Percentiles rank a stretch among this genome's conserved stretches.
Evolutionary conservation across 345 rosid genomes (phyloP).

Genomic region (Corchorus olitorius): DNA sequence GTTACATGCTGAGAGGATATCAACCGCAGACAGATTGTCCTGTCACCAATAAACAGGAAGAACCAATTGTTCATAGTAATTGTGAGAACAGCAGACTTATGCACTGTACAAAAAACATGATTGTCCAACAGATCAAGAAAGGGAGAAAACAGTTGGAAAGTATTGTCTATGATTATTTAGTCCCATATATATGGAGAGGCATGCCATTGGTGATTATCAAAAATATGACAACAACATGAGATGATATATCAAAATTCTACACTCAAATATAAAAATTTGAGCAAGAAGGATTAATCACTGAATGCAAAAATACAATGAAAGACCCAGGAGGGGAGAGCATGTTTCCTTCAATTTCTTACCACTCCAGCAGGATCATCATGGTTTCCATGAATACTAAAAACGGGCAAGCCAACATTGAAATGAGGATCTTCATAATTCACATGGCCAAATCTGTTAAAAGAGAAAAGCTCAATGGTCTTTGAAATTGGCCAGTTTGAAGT

Average conservation of each 20-base stretch:
- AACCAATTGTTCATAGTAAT: constrained; percentile 15
- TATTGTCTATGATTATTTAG: neutral
- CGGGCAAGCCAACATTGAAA: constrained; percentile 96
- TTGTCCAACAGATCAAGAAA: constrained; percentile 6
- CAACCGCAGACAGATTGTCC: constrained; percentile 98
- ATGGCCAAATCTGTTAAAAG: constrained; percentile 80
- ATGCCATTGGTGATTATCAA: neutral
- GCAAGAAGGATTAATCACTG: neutral
- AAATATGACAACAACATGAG: neutral
- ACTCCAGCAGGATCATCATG: constrained; percentile 99
- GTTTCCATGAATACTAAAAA: constrained; percentile 97
- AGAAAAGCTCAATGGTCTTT: neutral
- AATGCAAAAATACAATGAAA: neutral
- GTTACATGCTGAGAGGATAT: constrained; percentile 94
- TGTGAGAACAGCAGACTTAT: constrained; percentile 6
- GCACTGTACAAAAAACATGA: neutral
- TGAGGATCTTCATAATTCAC: constrained; percentile 99
- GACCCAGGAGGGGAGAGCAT: neutral
- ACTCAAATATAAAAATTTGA: neutral
- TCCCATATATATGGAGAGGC: neutral
- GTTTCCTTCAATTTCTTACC: constrained; percentile 41
- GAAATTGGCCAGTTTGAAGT: neutral
- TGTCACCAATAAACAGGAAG: constrained; percentile 44
- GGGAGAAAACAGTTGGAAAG: neutral
- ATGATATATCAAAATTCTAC: neutral